phyloP scores from a whole-genome alignment of 1,284 basidiomycete species.

The Tilletiopsis washingtonensis region DNA sequence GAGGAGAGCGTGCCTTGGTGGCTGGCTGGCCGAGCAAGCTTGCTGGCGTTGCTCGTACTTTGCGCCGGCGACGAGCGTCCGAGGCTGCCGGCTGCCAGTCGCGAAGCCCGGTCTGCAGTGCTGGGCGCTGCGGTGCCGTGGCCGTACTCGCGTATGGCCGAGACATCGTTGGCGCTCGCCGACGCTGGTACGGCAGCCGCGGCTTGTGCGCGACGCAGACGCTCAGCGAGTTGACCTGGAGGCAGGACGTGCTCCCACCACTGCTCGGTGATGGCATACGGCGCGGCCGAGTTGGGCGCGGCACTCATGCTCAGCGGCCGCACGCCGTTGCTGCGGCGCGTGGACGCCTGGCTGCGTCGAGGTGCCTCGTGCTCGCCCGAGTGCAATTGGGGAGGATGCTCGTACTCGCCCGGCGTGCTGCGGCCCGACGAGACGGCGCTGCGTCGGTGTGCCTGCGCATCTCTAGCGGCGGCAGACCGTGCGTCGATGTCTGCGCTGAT shows the following conservation, averaged over 20 bases:
- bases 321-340: not conserved
- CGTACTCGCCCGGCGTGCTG: no score
- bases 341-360: not conserved
- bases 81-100: no score
- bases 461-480: constrained; percentile 11
- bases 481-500: constrained; percentile 8
- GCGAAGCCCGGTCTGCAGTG: no score
- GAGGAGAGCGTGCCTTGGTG: no score
- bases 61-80: no score
- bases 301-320: not conserved
- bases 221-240: constrained; percentile 32
- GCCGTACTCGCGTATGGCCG: no score
- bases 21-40: not conserved
- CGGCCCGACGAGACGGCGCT: not conserved
- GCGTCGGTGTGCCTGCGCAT: constrained; percentile 1
- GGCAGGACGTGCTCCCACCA: constrained; percentile 38
- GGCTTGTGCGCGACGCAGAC: constrained; percentile 26
- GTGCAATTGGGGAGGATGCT: not conserved
- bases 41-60: constrained; percentile 14
- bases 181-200: no score
- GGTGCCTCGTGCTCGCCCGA: constrained; percentile 3
- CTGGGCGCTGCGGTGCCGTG: no score
- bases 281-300: no score
- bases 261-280: no score
- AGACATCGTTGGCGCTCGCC: no score